phyloP scores from a whole-genome alignment of 2,329 filamentous ascomycete genomes.

The Atkinsonella hypoxylon region DNA sequence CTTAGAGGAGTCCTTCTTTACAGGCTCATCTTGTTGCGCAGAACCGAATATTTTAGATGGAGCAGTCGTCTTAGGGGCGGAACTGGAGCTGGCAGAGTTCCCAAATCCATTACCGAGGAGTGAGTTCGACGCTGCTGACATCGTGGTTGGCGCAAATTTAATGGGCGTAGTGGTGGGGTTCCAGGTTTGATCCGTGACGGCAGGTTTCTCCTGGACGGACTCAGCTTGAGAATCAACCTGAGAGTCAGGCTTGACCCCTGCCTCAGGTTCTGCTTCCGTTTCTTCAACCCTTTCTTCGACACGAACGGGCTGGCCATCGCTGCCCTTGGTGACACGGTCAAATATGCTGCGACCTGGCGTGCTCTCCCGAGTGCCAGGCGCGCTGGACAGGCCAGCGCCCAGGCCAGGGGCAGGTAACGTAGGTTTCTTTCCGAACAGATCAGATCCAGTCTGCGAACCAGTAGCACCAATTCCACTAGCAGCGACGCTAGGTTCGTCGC shows the following conservation, averaged over 20 bases:
- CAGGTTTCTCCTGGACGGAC: slow-evolving; percentile 14
- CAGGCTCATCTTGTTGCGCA: slow-evolving; percentile 18
- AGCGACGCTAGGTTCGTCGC: slow-evolving; percentile 30
- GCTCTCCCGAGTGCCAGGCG: slow-evolving; percentile 31
- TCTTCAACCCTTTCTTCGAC: slow-evolving; percentile 17
- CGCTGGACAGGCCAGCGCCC: slow-evolving; percentile 19
- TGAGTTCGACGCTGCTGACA: slow-evolving; percentile 17
- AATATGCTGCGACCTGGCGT: slow-evolving; percentile 40
- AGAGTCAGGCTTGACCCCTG: neutral
- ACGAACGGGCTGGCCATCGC: slow-evolving; percentile 37
- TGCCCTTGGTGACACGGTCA: slow-evolving; percentile 40
- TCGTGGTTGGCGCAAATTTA: slow-evolving; percentile 34
- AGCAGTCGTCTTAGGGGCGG: slow-evolving; percentile 24
- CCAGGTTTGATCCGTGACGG: slow-evolving; percentile 26
- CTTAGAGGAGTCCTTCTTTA: slow-evolving; percentile 16
- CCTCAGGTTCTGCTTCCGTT: neutral
- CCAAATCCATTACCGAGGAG: slow-evolving; percentile 21
- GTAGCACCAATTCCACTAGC: slow-evolving; percentile 30
- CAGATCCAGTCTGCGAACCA: slow-evolving; percentile 19
- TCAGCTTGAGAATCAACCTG: neutral
- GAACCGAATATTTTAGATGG: slow-evolving; percentile 25
- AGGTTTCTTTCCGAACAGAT: slow-evolving; percentile 20
- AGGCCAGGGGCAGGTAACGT: slow-evolving; percentile 13
- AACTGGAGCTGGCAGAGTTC: slow-evolving; percentile 20
- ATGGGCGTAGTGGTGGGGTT: slow-evolving; percentile 39